These are phyloP conservation scores for Spergularia azorica DNA, from an alignment of 179 eudicot genomes.

Conservation along the genomic window DNA sequence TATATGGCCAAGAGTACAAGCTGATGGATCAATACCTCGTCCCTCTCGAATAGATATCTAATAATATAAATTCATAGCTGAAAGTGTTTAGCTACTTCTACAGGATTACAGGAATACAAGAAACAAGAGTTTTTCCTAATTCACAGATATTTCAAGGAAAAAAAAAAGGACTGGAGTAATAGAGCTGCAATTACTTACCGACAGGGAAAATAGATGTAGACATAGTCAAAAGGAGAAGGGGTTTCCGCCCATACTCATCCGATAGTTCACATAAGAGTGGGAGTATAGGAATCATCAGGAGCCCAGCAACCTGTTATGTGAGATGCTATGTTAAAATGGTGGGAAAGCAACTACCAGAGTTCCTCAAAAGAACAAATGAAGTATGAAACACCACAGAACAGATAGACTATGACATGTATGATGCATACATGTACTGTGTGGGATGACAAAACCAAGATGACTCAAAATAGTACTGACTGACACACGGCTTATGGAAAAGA, in stretches of 20 bases:
- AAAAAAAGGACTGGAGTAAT: not conserved
- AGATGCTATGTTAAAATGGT: not conserved
- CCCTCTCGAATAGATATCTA: no score
- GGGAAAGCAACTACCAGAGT: not conserved
- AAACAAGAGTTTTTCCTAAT: no score
- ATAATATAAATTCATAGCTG: no score
- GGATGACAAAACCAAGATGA: not conserved
- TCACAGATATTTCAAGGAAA: not conserved
- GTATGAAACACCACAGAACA: not conserved
- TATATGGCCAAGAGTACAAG: not conserved
- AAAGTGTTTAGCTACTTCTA: no score
- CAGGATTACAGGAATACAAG: no score
- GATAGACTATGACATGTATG: not conserved
- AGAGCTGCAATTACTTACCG: constrained; percentile 35
- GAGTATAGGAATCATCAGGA: constrained; percentile 35
- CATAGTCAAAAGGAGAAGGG: constrained; percentile 44
- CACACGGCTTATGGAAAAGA: no score
- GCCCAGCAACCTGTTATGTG: constrained; percentile 27
- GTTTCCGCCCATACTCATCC: constrained; percentile 43
- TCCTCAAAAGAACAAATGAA: not conserved
- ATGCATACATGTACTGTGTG: not conserved
- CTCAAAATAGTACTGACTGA: not conserved
- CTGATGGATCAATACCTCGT: no score
- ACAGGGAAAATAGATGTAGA: constrained; percentile 70
- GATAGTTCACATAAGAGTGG: constrained; percentile 38